phyloP scores from a whole-genome alignment of 257 asterid genomes.

The Solanum chiquidenum region DNA sequence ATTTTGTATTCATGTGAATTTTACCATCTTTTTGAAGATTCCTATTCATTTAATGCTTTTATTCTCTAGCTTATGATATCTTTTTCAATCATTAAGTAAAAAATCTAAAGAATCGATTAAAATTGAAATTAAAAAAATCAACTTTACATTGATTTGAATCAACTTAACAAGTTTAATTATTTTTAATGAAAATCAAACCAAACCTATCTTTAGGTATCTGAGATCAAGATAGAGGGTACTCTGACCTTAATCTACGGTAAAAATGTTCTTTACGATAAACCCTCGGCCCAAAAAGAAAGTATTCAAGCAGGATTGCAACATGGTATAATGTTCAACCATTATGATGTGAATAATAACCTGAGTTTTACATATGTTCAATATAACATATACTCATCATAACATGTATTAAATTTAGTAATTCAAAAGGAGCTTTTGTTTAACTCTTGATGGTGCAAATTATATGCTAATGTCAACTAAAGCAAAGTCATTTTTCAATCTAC shows the following conservation, averaged over 20 bases:
- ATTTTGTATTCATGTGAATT: background rate
- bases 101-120: background rate
- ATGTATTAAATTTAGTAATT: background rate
- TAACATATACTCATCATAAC: background rate
- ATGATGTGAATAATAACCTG: background rate
- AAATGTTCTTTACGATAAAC: background rate
- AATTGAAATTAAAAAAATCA: no score
- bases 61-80: background rate
- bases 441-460: background rate
- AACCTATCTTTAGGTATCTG: background rate
- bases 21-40: background rate
- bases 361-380: background rate
- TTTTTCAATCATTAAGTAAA: no score
- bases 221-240: background rate
- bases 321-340: background rate
- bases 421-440: background rate
- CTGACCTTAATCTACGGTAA: background rate
- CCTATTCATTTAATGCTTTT: background rate
- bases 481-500: slow-evolving; percentile 37
- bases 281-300: background rate
- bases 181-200: no score
- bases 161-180: no score
- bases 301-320: background rate
- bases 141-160: background rate
- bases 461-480: background rate